phyloP scores from a whole-genome alignment of 176 grass and related monocot genomes.

The Raddia distichophylla region DNA sequence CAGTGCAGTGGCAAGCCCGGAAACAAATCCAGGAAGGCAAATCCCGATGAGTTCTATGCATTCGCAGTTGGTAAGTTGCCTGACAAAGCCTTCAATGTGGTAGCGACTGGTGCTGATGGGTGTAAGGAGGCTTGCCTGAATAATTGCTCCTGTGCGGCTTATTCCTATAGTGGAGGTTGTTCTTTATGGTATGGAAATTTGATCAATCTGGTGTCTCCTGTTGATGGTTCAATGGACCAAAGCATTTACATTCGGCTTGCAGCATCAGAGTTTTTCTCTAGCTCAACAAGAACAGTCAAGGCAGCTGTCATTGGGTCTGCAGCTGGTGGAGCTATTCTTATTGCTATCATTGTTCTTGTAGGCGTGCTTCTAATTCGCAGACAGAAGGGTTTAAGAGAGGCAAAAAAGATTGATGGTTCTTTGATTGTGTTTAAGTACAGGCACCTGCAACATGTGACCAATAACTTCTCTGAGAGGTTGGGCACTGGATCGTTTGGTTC shows the following conservation, averaged over 20 bases:
- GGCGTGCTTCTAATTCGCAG: too few relatives aligned
- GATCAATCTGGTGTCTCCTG: slow-evolving; percentile 19
- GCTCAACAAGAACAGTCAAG: not conserved
- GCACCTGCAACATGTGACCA: too few relatives aligned
- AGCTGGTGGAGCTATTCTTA: too few relatives aligned
- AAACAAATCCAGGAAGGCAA: not conserved
- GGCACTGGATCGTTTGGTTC: too few relatives aligned
- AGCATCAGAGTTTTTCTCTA: slow-evolving; percentile 25
- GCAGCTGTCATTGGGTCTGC: too few relatives aligned
- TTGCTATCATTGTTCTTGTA: too few relatives aligned
- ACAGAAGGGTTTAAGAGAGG: too few relatives aligned
- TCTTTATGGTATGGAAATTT: slow-evolving; percentile 43
- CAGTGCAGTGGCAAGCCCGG: not conserved
- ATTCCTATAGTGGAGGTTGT: slow-evolving; percentile 12
- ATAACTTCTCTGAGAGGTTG: too few relatives aligned
- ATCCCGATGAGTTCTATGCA: slow-evolving; percentile 20
- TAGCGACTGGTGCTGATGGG: not conserved
- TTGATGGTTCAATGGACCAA: not conserved
- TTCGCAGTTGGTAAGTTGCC: slow-evolving; percentile 16
- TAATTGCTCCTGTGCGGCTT: slow-evolving; percentile 37
- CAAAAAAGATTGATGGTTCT: too few relatives aligned
- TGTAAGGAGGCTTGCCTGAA: slow-evolving; percentile 11
- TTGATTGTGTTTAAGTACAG: too few relatives aligned
- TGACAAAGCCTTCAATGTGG: slow-evolving; percentile 5
- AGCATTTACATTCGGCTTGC: slow-evolving; percentile 11